Conservation (phyloP, 352 stramenopile species). For the Pythium apleroticum region DNA sequence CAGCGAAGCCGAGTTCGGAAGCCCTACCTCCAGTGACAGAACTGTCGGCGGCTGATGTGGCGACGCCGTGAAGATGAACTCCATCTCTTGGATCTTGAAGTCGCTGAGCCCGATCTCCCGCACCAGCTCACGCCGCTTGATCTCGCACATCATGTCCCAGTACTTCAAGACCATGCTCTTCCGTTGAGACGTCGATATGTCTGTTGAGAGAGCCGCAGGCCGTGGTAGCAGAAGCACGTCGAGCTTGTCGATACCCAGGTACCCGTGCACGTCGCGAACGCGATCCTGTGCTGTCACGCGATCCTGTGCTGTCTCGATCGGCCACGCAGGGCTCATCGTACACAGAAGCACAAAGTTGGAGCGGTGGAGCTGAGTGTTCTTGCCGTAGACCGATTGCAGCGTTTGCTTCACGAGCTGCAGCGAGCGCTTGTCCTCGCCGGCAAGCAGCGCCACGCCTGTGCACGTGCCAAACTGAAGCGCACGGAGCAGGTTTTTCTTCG, state of each 20-base stretch:
- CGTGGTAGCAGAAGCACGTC: conserved; percentile 45
- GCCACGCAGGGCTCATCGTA: conserved; percentile 27
- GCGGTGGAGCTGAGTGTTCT: conserved; percentile 33
- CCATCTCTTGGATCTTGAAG: conserved; percentile 51
- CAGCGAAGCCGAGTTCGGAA: not conserved
- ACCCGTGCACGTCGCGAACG: conserved; percentile 33
- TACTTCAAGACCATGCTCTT: conserved; percentile 47
- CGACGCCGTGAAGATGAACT: conserved; percentile 47
- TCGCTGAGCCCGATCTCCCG: conserved; percentile 44
- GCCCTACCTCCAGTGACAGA: conserved; percentile 19
- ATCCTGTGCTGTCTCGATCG: conserved; percentile 18
- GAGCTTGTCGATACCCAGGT: conserved; percentile 38
- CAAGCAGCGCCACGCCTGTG: conserved; percentile 35
- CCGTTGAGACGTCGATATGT: conserved; percentile 26
- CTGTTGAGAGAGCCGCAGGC: conserved; percentile 8
- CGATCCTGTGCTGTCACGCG: conserved; percentile 22
- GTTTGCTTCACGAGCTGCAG: conserved; percentile 32
- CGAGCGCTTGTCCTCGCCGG: conserved; percentile 30
- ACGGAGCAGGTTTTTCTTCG: conserved; percentile 30
- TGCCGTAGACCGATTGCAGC: conserved; percentile 30
- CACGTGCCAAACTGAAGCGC: conserved; percentile 38
- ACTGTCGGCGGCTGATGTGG: conserved; percentile 30
- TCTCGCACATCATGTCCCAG: conserved; percentile 43
- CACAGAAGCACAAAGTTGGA: conserved; percentile 33
- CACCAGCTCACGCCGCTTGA: conserved; percentile 39